Conservation (phyloP, 1,284 basidiomycete genomes). For the Trichosporon sp. region DNA sequence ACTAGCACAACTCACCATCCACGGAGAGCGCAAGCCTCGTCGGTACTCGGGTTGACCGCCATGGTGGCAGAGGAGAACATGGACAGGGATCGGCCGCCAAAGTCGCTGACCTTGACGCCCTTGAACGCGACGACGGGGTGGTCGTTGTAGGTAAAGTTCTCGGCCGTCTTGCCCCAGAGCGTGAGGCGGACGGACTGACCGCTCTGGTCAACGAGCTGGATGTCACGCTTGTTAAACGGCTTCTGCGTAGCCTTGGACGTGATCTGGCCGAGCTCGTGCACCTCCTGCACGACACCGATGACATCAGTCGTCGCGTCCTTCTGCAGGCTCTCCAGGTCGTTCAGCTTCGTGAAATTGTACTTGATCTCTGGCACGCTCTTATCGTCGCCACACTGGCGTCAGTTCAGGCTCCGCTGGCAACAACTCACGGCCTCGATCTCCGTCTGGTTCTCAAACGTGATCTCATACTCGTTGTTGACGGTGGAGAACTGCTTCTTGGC, state of each 20-base stretch:
- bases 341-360: conserved; percentile 77
- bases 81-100: conserved; percentile 83
- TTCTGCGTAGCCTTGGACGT: conserved; percentile 72
- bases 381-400: conserved; percentile 65
- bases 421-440: conserved; percentile 65
- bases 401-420: not conserved
- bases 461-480: conserved; percentile 90
- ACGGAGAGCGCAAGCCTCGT: conserved; percentile 78
- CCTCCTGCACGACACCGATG: conserved; percentile 79
- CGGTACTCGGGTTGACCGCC: conserved; percentile 83
- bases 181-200: conserved; percentile 81
- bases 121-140: conserved; percentile 86
- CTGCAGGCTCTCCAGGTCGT: conserved; percentile 64
- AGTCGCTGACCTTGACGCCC: conserved; percentile 92
- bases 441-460: conserved; percentile 80
- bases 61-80: conserved; percentile 71
- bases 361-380: conserved; percentile 75
- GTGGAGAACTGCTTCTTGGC: conserved; percentile 98
- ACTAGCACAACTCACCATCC: conserved; percentile 69
- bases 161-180: conserved; percentile 95
- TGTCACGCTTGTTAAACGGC: conserved; percentile 78
- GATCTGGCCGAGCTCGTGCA: conserved; percentile 69
- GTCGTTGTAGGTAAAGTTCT: conserved; percentile 67
- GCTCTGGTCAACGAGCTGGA: conserved; percentile 84
- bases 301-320: conserved; percentile 77